phyloP scores from a whole-genome alignment of 2,329 filamentous ascomycete genomes.

The Thelonectria rubi region DNA sequence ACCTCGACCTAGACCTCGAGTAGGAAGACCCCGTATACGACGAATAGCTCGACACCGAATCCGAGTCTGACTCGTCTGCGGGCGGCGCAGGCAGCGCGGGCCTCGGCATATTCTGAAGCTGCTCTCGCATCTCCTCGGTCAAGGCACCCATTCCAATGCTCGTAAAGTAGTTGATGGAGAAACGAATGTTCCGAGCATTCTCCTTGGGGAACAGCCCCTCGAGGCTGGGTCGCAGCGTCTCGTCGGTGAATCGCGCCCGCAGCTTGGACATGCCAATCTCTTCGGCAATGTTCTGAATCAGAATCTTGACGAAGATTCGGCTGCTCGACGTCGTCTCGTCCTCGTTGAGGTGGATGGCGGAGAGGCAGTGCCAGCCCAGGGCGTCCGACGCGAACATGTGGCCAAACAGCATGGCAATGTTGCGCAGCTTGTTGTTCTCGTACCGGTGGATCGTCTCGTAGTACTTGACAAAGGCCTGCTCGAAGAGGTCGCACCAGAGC shows the following conservation, averaged over 20 bases:
- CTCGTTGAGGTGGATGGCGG: slow-evolving; percentile 88
- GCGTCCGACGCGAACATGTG: slow-evolving; percentile 89
- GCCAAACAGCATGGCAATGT: slow-evolving; percentile 94
- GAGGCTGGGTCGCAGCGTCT: slow-evolving; percentile 79
- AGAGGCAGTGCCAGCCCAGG: slow-evolving; percentile 90
- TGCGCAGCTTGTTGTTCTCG: slow-evolving; percentile 93
- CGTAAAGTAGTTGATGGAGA: slow-evolving; percentile 99
- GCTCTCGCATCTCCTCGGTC: slow-evolving; percentile 94
- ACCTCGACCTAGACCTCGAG: slow-evolving; percentile 56
- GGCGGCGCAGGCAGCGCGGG: slow-evolving; percentile 77
- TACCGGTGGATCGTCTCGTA: slow-evolving; percentile 98
- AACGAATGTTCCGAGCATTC: slow-evolving; percentile 88
- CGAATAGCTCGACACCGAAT: slow-evolving; percentile 81
- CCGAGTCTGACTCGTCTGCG: slow-evolving; percentile 69
- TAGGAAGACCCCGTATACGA: slow-evolving; percentile 74
- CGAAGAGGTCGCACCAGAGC: slow-evolving; percentile 92
- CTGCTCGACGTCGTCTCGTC: slow-evolving; percentile 96
- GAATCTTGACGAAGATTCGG: slow-evolving; percentile 97
- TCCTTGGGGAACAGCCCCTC: slow-evolving; percentile 90
- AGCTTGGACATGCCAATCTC: slow-evolving; percentile 85
- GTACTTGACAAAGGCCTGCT: slow-evolving; percentile 88
- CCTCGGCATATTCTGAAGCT: slow-evolving; percentile 88
- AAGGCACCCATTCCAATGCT: slow-evolving; percentile 95
- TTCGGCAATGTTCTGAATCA: slow-evolving; percentile 92
- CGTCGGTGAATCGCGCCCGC: slow-evolving; percentile 78